These are phyloP conservation scores for Durotheca rogersii DNA, from an alignment of 495 filamentous ascomycete species.

Conservation along the genomic window DNA sequence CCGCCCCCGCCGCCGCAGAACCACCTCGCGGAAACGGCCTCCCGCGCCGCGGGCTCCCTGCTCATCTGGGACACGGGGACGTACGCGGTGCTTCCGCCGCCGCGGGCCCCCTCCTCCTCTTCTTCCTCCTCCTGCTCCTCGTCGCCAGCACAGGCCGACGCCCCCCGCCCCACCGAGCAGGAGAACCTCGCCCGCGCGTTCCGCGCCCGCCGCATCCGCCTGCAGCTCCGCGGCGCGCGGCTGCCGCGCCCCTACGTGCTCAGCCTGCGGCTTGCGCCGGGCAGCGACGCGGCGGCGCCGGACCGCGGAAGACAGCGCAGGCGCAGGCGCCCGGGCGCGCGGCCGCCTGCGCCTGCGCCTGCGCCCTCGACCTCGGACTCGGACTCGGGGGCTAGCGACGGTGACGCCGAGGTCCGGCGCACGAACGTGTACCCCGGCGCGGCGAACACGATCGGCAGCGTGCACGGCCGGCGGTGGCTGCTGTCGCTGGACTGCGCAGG, in stretches of 20 bases:
- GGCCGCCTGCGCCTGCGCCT: conserved; percentile 5
- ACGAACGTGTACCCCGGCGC: conserved; percentile 67
- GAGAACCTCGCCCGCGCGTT: conserved; percentile 58
- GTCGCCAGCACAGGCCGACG: too few relatives aligned
- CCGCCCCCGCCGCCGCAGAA: conserved; percentile 52
- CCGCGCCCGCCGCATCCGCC: conserved; percentile 59
- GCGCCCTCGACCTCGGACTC: conserved; percentile 15
- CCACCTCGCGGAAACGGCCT: conserved; percentile 66
- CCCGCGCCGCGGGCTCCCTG: conserved; percentile 58
- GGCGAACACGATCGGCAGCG: conserved; percentile 59
- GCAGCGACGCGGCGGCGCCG: conserved; percentile 43
- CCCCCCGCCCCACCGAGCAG: conserved; percentile 53
- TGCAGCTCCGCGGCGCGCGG: conserved; percentile 59
- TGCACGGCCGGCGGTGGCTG: conserved; percentile 66
- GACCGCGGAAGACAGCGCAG: too few relatives aligned
- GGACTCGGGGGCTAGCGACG: conserved; percentile 13
- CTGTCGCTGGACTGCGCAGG: conserved; percentile 55
- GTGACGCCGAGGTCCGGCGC: conserved; percentile 45
- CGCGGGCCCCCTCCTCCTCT: too few relatives aligned
- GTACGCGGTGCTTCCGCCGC: conserved; percentile 56
- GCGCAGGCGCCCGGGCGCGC: too few relatives aligned
- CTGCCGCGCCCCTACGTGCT: conserved; percentile 61
- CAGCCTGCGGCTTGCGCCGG: conserved; percentile 54
- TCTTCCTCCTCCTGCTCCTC: too few relatives aligned
- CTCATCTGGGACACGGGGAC: conserved; percentile 73